Evolutionary conservation across 2,329 filamentous ascomycete genomes (phyloP), one percentile per base, ranked within the genome.

Genomic region (Aspergillus fumigatiaffinis): DNA sequence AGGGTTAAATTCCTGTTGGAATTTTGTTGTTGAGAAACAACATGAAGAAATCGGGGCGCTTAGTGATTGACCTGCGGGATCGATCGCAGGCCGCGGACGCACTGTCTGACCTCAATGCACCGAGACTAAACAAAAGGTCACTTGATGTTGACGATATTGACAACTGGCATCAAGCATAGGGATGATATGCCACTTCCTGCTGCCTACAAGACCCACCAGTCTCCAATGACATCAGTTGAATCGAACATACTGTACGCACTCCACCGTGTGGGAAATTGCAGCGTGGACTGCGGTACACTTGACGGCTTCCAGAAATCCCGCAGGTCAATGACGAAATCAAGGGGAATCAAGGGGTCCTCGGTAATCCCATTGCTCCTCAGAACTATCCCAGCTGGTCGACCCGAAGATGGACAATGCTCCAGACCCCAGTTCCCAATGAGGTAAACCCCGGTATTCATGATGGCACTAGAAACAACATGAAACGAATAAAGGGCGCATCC

Each of bases 41-140:
- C 32, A 56, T 55, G 7, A 25, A 63, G 21, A 58, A 49, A 29
- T 41, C 50, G 48, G 23, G 53, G 4, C 57, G 84, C 42, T 72
- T 90, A 1, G 75, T 91, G 0, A 81, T 96, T 52, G 92, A 92
- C 1, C 74, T 96, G 23, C 97, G 96, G 46, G 96, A 95, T 70
- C 84, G 91, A 52, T 80, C 82, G 0, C 77, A 82, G 10, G 76
- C 78, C 23, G 73, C 81, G 8, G 75, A 81, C 3, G 76, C 80
- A 3, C 69, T 85, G 1, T 76, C 83, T 2, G 69, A 77, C 0
- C 75, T 83, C 2, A 64, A 81, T 0, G 87, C 85, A 32, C 92
- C 92, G 0, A 94, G 90, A 0, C 79, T 97, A 21, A 92, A 89
- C 63, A 79, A 97, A 97, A 3, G 81, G 96, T 1, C 91, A 92